Evolutionary conservation across 2,329 filamentous ascomycete genomes (phyloP), one percentile per base, ranked within the genome.

Genomic region (Colletotrichum echinochloae): DNA sequence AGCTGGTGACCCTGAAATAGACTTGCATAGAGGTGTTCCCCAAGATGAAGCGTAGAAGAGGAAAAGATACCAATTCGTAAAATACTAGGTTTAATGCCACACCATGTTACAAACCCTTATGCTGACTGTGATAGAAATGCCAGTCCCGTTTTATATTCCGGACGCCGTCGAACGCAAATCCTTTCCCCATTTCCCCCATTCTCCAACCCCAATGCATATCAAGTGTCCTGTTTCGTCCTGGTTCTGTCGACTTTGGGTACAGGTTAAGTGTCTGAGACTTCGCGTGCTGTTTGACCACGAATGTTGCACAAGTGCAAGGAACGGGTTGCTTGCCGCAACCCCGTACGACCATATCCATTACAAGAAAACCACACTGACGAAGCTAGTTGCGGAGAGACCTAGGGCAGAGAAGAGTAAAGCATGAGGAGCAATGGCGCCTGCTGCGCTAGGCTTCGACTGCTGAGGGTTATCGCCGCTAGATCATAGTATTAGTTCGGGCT

Each of bases 1-100:
- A 94, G 82, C 78, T 94, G 80, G 91, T 93, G 73, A 91, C 88
- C n/a, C 74, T 90, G 78, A 88, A 84, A 78, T 90, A 87, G 52
- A 66, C 18, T 49, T 55, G 20, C 60, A 67, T 71, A 62, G 23
- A 23, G 44, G 57, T n/a, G n/a, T 23, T 23, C 30, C 11, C 37
- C 16, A 39, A 61, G 49, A 28, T 35, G 57, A 46, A 0, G 20
- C 44, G 20, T 62, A 67, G 64, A 60, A 62, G 48, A 63, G 65
- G 65, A 49, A 63, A 59, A 62, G 68, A 71, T 68, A 71, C 68
- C 65, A 71, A 68, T 63, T 68, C 46, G 52, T 71, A 63, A 68
- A 68, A 63, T 71, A 63, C 46, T 30, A 59, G 30, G 18, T 57
- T 52, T 16, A 26, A 61, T 44, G 11, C 37, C 35, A 62, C 3